A percentile compares a stretch with the other conserved stretches of the same genome.
Conservation (phyloP, 177 flowering plant species). For the Vitis hybrid region DNA sequence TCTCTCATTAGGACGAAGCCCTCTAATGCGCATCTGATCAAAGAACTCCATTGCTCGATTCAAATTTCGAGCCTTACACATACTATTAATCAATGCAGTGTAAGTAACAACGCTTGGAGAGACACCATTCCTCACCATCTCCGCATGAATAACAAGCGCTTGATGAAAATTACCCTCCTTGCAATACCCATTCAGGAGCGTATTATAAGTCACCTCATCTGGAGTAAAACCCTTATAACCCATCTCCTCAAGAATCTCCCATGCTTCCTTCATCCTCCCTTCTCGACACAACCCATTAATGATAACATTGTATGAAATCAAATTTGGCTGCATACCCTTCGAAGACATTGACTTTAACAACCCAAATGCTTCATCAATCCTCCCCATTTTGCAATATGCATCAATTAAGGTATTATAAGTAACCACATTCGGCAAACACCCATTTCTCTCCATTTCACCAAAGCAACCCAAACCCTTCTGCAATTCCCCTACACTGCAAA, state of each 20-base stretch:
- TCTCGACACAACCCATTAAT: constrained; percentile 74
- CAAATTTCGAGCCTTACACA: constrained; percentile 74
- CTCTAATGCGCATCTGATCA: constrained; percentile 66
- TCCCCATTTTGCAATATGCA: constrained; percentile 57
- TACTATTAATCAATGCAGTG: constrained; percentile 68
- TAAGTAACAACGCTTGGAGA: constrained; percentile 80
- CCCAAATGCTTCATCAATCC: constrained; percentile 41
- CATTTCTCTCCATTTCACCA: constrained; percentile 58
- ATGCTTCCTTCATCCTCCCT: constrained; percentile 67
- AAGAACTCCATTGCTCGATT: constrained; percentile 70
- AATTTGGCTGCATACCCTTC: constrained; percentile 61
- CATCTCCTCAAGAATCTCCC: constrained; percentile 58
- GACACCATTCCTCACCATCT: constrained; percentile 74
- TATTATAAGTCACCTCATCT: constrained; percentile 79
- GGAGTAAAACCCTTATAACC: constrained; percentile 47
- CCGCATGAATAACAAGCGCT: constrained; percentile 67
- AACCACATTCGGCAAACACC: constrained; percentile 79
- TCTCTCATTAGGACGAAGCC: constrained; percentile 62
- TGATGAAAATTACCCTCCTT: constrained; percentile 69
- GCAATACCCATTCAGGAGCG: constrained; percentile 79
- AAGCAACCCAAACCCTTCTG: constrained; percentile 54
- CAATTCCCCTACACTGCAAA: constrained; percentile 46
- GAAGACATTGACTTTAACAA: constrained; percentile 41
- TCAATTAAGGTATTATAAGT: constrained; percentile 76
- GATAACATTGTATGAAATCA: constrained; percentile 75